phyloP scores from a whole-genome alignment of 805 yeast genomes.

The Nakazawaea holstii region DNA sequence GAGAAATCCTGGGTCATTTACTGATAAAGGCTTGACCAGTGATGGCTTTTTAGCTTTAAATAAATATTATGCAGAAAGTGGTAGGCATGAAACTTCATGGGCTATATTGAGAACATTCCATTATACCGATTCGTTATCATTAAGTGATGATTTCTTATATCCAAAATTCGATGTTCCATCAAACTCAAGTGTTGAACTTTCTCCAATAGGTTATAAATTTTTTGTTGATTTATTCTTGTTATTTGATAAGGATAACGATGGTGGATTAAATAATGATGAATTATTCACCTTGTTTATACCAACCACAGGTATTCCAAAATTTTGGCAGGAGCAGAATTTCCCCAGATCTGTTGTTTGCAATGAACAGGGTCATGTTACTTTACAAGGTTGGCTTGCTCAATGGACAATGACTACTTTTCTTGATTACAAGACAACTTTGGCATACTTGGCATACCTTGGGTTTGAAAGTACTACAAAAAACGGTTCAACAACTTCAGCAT shows the following conservation, averaged over 20 bases:
- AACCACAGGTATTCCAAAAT: conserved; percentile 86
- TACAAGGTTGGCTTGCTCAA: conserved; percentile 98
- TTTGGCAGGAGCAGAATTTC: conserved; percentile 82
- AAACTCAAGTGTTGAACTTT: conserved; percentile 78
- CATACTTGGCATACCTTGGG: conserved; percentile 86
- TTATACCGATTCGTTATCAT: conserved; percentile 86
- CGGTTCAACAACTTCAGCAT: conserved; percentile 39
- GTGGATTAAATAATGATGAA: conserved; percentile 80
- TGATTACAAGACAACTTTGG: conserved; percentile 78
- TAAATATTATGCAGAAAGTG: conserved; percentile 80
- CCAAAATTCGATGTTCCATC: conserved; percentile 75
- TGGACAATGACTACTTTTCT: conserved; percentile 96
- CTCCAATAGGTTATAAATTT: conserved; percentile 89
- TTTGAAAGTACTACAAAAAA: conserved; percentile 41
- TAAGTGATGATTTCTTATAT: conserved; percentile 71
- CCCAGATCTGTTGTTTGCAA: conserved; percentile 87
- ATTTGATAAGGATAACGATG: conserved; percentile 94
- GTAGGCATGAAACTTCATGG: conserved; percentile 97
- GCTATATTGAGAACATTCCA: conserved; percentile 83
- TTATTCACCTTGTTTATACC: conserved; percentile 67
- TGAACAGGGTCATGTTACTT: conserved; percentile 81
- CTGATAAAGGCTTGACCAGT: conserved; percentile 52
- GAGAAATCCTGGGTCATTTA: conserved; percentile 23
- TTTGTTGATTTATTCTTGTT: conserved; percentile 83
- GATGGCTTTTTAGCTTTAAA: conserved; percentile 76